Percentiles rank a stretch among this genome's conserved stretches.
Evolutionary conservation across 2,329 filamentous ascomycete genomes (phyloP).

Genomic region (Furcasterigmium furcatum): DNA sequence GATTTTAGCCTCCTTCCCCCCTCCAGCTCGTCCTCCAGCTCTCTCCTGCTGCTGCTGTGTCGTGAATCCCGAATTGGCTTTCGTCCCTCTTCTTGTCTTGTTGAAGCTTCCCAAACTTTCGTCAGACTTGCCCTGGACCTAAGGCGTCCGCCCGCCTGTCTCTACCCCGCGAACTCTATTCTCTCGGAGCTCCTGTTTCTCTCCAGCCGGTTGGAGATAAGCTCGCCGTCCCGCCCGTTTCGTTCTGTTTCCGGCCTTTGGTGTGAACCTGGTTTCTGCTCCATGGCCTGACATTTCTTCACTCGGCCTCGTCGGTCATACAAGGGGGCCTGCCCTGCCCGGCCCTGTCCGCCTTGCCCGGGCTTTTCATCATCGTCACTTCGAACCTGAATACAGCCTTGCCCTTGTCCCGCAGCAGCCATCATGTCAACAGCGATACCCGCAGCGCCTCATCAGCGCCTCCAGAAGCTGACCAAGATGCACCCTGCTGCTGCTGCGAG

Average conservation of each 20-base stretch:
- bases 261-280: neutral
- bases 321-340: slow-evolving; percentile 7
- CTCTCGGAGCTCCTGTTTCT: neutral
- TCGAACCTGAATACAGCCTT: no score
- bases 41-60: neutral
- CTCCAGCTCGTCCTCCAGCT: neutral
- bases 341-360: neutral
- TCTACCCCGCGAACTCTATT: neutral
- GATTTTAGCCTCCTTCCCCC: neutral
- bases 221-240: neutral
- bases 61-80: neutral
- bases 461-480: slow-evolving; percentile 8
- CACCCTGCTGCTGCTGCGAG: slow-evolving; percentile 3
- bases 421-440: slow-evolving; percentile 6
- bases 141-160: neutral
- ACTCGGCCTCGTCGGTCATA: slow-evolving; percentile 12
- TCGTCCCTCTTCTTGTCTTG: neutral
- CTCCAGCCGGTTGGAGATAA: neutral
- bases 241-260: neutral
- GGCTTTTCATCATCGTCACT: neutral
- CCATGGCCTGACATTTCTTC: slow-evolving; percentile 11
- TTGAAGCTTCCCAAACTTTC: neutral
- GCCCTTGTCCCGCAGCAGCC: slow-evolving; percentile 3
- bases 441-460: slow-evolving; percentile 4
- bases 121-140: neutral